Evolutionary conservation across 1,139 yeast genomes (phyloP), one percentile per base, ranked within the genome.

Genomic region (Kurtzmaniella natalensis): DNA sequence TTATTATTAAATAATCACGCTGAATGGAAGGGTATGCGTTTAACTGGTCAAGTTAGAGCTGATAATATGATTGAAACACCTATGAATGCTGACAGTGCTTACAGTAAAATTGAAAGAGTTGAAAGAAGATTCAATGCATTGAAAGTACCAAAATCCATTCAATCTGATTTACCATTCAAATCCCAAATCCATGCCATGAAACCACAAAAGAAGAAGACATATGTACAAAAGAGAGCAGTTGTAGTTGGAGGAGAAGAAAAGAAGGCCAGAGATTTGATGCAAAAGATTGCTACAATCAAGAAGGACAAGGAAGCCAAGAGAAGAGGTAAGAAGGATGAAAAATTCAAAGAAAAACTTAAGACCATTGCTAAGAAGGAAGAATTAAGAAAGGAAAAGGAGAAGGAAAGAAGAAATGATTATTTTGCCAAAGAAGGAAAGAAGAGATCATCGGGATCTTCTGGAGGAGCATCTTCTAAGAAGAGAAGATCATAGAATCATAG

Each of bases 21-120:
- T 21, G 85, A 85, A 52, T 94, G 99, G 99, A 76, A 76, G 51
- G 99, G 99, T 44, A 88, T 94, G 95, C 76, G 95, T 54, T 69
- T 89, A 41, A 92, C 96, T 0, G 98, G 98, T 37, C 83, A 82
- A 54, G 89, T 94, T 25, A 76, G 98, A 49, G 94, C 94, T 18
- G 94, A 76, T 21, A 60, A 74, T 46, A 76, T 74, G 18, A 55
- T 88, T 32, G 75, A 75, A 13, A 77, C 92, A 0, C 94, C 94
- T 36, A 53, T 75, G 52, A 70, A 68, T 53, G 73, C 75, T 39
- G 95, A 72, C 56, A 78, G 80, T 62, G 77, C 78, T 31, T 83
- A 83, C 54, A 70, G 71, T 44, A 87, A 87, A 66, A 71, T 94
- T 40, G 96, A 87, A 61, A 76, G 99, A 52, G 68, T 65, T n/a